Base-by-base conservation (phyloP, 768 basidiomycete species). In the Megacollybia marginata region DNA sequence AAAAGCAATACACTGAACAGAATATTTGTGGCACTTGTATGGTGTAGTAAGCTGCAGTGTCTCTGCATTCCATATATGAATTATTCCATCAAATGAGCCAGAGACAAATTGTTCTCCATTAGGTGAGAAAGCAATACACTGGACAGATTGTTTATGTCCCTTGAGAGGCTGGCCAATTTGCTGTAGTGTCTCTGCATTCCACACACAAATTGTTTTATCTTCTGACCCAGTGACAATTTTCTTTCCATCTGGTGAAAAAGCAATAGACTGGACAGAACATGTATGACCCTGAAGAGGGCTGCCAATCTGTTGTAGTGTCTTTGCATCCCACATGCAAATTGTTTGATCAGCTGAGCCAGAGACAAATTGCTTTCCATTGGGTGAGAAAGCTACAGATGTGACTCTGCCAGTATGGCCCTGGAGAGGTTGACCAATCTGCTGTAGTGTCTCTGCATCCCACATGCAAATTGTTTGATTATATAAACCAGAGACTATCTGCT, bases 151-250 rank as follows among this genome's bases (percentile, higher is more conserved):
- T 28, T 3, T 28, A 2, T 3, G 23, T 28, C 23, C 23, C 6
- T 2, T n/a, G 23, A 28, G 23, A 28, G 23, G 42, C 12, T 38
- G 13, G n/a, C 31, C 33, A 11, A 57, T 31, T 15, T 50, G 23
- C 15, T 47, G 48, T 15, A 56, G 55, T 5, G 59, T 55, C 32
- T 19, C 15, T n/a, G 51, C 19, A 46, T 65, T 57, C 64, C 66
- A 66, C 12, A 66, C 40, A 8, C 55, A 42, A 28, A 66, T 49
- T 7, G 54, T 59, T 33, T 50, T 53, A 47, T 65, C 62, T 6
- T 47, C 36, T 9, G 62, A 65, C 1, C 54, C 58, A 1, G 62
- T 60, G 3, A 55, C 59, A 42, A 66, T 52, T 12, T 49, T 46
- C 16, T 31, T 50, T 5, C 62, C 63, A 50, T 59, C 54, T 15